A percentile compares a stretch with the other conserved stretches of the same genome.
Conservation (phyloP, 495 filamentous ascomycete species). For the Cercophora sp. region DNA sequence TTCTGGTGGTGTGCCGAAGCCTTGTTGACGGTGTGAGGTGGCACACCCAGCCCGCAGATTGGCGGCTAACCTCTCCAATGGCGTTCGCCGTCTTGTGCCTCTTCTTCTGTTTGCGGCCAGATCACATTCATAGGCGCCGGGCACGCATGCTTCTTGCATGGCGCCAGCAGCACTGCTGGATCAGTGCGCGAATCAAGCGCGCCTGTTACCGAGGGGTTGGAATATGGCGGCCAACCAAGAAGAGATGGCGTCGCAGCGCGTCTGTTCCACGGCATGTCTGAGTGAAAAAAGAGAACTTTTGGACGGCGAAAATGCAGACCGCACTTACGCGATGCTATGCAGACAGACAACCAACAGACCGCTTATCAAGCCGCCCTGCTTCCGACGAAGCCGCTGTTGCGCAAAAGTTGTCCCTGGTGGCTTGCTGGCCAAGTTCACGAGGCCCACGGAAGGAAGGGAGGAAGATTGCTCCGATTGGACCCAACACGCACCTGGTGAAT, state of each 20-base stretch:
- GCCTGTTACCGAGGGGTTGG: constrained; percentile 6
- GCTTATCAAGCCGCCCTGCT: too few relatives aligned
- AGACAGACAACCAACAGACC: too few relatives aligned
- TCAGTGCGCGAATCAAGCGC: constrained; percentile 19
- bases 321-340: too few relatives aligned
- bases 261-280: too few relatives aligned
- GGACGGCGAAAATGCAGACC: too few relatives aligned
- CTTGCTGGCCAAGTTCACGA: too few relatives aligned
- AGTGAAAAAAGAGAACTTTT: too few relatives aligned
- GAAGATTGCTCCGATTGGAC: constrained; percentile 26
- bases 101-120: background rate
- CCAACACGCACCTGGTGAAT: background rate
- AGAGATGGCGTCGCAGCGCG: background rate
- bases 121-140: constrained; percentile 17
- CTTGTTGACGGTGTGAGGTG: constrained; percentile 10
- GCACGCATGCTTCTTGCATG: constrained; percentile 14
- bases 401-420: constrained; percentile 11
- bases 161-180: constrained; percentile 4
- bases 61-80: constrained; percentile 25
- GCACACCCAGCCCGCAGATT: constrained; percentile 18
- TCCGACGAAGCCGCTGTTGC: constrained; percentile 16
- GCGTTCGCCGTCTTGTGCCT: background rate
- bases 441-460: too few relatives aligned
- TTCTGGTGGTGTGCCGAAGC: background rate
- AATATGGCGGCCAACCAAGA: background rate